Conservation (phyloP, 805 yeast species). For the Brettanomyces anomalus region DNA sequence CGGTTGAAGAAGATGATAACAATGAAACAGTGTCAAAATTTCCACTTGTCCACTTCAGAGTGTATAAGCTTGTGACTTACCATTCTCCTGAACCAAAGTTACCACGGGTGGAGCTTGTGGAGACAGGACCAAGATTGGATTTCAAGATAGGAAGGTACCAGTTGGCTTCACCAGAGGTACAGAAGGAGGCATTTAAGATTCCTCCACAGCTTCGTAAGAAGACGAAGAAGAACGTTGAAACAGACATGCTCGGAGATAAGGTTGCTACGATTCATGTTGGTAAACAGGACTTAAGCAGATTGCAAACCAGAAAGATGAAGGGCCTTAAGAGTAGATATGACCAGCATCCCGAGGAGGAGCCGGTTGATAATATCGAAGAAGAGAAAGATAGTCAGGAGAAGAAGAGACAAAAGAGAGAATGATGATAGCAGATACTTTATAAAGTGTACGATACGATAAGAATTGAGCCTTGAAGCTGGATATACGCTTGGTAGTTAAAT, state of each 20-base stretch:
- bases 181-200: slow-evolving; percentile 75
- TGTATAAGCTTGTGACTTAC: slow-evolving; percentile 74
- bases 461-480: neutral
- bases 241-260: slow-evolving; percentile 91
- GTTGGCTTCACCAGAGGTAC: slow-evolving; percentile 76
- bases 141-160: slow-evolving; percentile 85
- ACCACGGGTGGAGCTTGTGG: slow-evolving; percentile 91
- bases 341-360: slow-evolving; percentile 41
- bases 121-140: slow-evolving; percentile 92
- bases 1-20: slow-evolving; percentile 56
- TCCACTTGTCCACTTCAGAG: slow-evolving; percentile 84
- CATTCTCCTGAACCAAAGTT: slow-evolving; percentile 72
- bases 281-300: slow-evolving; percentile 78
- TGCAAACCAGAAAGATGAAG: slow-evolving; percentile 98
- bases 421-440: neutral
- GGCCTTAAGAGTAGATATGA: slow-evolving; percentile 86
- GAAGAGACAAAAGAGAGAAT: neutral
- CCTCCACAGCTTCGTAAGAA: slow-evolving; percentile 78
- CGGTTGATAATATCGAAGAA: slow-evolving; percentile 5
- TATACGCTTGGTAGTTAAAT: too few relatives aligned
- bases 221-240: slow-evolving; percentile 80
- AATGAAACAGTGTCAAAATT: slow-evolving; percentile 51
- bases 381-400: slow-evolving; percentile 7
- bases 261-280: slow-evolving; percentile 95
- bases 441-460: neutral